Evolutionary conservation across 306 rosid genomes (phyloP).

Genomic region (Acacia melanoxylon): DNA sequence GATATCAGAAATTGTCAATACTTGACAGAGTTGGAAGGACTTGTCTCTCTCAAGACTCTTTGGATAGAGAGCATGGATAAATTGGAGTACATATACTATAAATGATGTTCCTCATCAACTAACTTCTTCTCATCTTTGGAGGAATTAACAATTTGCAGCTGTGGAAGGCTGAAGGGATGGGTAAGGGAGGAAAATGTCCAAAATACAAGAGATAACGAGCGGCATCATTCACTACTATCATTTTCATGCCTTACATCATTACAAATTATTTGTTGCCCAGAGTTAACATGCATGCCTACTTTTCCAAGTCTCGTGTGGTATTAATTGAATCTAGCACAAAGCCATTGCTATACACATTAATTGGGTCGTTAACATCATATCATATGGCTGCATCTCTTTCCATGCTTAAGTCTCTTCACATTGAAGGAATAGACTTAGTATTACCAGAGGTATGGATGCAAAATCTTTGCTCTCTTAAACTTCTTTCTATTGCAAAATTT

Average conservation of each 20-base stretch:
- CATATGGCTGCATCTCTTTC: not conserved
- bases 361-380: not conserved
- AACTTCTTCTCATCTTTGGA: not conserved
- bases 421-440: not conserved
- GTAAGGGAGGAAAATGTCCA: not conserved
- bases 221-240: not conserved
- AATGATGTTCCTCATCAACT: not conserved
- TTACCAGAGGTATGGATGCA: not conserved
- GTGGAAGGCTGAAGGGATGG: constrained; percentile 22
- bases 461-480: not conserved
- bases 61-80: fast-evolving
- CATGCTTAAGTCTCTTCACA: not conserved
- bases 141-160: fast-evolving
- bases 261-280: not conserved
- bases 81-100: not conserved
- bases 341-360: not conserved
- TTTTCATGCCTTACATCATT: not conserved
- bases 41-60: not conserved
- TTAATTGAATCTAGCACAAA: not conserved
- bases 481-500: fast-evolving
- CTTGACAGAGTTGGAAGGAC: not conserved
- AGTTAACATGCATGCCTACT: not conserved
- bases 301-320: not conserved
- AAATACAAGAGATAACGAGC: not conserved
- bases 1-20: not conserved